A percentile compares a stretch with the other conserved stretches of the same genome.
Evolutionary conservation across 169 alveolate species (phyloP).

Genomic region (Plasmodium adleri): DNA sequence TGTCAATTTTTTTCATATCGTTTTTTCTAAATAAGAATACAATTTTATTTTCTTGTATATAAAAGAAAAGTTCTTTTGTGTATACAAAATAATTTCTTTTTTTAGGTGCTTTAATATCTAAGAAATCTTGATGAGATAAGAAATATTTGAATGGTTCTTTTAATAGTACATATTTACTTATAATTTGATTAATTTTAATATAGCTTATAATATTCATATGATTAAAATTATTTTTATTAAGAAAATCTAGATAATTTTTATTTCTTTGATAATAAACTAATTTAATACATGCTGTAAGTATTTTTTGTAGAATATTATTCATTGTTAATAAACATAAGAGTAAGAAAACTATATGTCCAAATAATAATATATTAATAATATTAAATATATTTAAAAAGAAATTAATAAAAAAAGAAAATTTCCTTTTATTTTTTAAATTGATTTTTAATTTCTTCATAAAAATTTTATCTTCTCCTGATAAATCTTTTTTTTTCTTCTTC

Average conservation of each 20-base stretch:
- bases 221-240: slow-evolving; percentile 24
- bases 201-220: slow-evolving; percentile 43
- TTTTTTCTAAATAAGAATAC: slow-evolving; percentile 25
- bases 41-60: slow-evolving; percentile 47
- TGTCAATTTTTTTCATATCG: slow-evolving; percentile 46
- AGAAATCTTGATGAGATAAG: slow-evolving; percentile 40
- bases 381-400: slow-evolving; percentile 28
- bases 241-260: slow-evolving; percentile 20
- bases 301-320: slow-evolving; percentile 17
- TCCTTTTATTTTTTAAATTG: slow-evolving; percentile 30
- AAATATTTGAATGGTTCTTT: slow-evolving; percentile 55
- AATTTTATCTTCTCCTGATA: slow-evolving; percentile 28
- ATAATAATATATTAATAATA: slow-evolving; percentile 24
- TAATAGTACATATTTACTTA: slow-evolving; percentile 30
- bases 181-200: slow-evolving; percentile 36
- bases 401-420: slow-evolving; percentile 31
- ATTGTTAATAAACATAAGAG: slow-evolving; percentile 31
- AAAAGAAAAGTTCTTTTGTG: slow-evolving; percentile 54
- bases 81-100: slow-evolving; percentile 52
- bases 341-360: slow-evolving; percentile 45
- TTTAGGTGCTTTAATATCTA: neutral
- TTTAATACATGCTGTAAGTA: slow-evolving; percentile 14
- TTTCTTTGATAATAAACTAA: slow-evolving; percentile 38
- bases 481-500: slow-evolving; percentile 35
- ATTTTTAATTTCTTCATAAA: slow-evolving; percentile 30